Evolutionary conservation across 2,329 filamentous ascomycete genomes (phyloP), one percentile per base, ranked within the genome.

Genomic region (Exophiala dermatitidis): DNA sequence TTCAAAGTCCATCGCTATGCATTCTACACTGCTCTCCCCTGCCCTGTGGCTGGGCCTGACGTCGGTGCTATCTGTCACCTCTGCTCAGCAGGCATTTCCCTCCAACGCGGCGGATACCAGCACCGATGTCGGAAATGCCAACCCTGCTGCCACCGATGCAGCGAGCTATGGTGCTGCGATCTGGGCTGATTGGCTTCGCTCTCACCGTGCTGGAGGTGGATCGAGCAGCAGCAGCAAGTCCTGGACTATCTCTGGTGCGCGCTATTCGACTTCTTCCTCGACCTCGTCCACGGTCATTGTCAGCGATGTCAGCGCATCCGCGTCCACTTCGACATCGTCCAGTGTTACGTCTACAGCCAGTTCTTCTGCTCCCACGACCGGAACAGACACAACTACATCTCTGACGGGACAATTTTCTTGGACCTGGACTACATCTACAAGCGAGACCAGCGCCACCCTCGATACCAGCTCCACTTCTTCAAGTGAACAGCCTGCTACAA

Each of bases 11-110:
- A 26, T 44, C 49, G 52, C 46, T 4, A 60, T 60, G 58, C 58
- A 43, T 51, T 58, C 58, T 41, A 38, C 55, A 10, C 50, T 60
- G 36, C 30, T 60, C 46, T 52, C 58, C n/a, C 48, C 52, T 6
- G 50, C 49, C 55, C 26, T 59, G 40, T 53, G 50, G 50, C 31
- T 57, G 30, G 52, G 49, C 44, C 41, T 60, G 46, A 36, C 52
- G 30, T 42, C 48, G 9, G n/a, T 58, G 10, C 28, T 58, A 29
- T 48, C 54, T 36, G 30, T 49, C 10, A 41, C 47, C 19, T 50
- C 47, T 37, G 52, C 58, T 10, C 49, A 41, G 10, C 36, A 38
- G 36, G 4, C 48, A 9, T 40, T 46, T 26, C 5, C 32, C 29
- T 47, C 51, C 12, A 31, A 10, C 3, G 46, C 32, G 29, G 9